These are phyloP conservation scores for Tetrahymena malaccensis DNA, from an alignment of 73 alveolate genomes.

Conservation along the genomic window DNA sequence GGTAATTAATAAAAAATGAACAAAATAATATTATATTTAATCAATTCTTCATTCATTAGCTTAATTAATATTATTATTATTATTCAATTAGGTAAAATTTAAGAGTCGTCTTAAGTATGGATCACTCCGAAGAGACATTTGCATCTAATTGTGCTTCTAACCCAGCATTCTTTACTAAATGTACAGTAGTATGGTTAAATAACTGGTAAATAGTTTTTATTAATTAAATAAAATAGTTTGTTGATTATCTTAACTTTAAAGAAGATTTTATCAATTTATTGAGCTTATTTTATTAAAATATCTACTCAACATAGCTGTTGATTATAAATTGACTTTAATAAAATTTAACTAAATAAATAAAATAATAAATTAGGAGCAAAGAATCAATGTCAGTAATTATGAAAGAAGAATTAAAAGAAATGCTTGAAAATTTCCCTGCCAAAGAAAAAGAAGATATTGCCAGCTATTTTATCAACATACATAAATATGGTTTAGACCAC, in stretches of 20 bases:
- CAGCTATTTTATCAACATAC: slow-evolving; percentile 14
- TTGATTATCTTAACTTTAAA: too few species aligned
- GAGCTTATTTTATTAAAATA: too few species aligned
- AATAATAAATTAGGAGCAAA: not conserved
- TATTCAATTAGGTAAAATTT: slow-evolving; percentile 84
- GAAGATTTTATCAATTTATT: too few species aligned
- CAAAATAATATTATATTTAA: not conserved
- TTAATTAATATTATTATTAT: not conserved
- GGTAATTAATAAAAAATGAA: not conserved
- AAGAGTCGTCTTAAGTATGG: slow-evolving; percentile 92
- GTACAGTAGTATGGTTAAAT: slow-evolving; percentile 93
- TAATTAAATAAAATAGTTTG: too few species aligned
- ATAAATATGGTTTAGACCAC: slow-evolving; percentile 18
- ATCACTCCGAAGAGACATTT: slow-evolving; percentile 91
- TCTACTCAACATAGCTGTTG: too few species aligned
- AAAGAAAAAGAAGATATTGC: not conserved
- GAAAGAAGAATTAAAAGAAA: slow-evolving; percentile 23
- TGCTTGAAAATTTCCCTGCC: not conserved
- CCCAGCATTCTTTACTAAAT: slow-evolving; percentile 95
- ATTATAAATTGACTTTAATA: too few species aligned
- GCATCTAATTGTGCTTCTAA: slow-evolving; percentile 84
- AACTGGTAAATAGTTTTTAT: not conserved
- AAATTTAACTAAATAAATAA: slow-evolving; percentile 30
- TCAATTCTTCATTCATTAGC: too few species aligned
- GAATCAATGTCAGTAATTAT: not conserved